A percentile compares a stretch with the other conserved stretches of the same genome.
These are phyloP conservation scores for Helicocarpus griseus DNA, from an alignment of 2,329 filamentous ascomycete species.

Conservation along the genomic window DNA sequence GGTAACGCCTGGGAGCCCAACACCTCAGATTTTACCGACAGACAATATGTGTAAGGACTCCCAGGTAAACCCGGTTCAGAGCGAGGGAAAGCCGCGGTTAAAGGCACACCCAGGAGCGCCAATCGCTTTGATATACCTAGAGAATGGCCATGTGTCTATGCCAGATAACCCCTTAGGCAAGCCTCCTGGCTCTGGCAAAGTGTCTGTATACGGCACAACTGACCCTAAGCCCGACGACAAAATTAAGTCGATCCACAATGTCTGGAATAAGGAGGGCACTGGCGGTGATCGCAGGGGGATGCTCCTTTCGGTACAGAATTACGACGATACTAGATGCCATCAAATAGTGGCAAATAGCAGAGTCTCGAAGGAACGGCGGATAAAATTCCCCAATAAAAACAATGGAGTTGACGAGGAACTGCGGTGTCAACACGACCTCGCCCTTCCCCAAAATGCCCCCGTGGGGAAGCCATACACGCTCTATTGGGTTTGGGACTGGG, in stretches of 20 bases:
- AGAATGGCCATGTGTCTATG: slow-evolving; percentile 66
- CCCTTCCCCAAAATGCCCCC: slow-evolving; percentile 58
- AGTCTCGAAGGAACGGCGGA: slow-evolving; percentile 52
- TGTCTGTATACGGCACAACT: slow-evolving; percentile 64
- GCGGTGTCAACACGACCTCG: slow-evolving; percentile 72
- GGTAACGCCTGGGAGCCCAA: not conserved
- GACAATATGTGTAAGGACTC: slow-evolving; percentile 54
- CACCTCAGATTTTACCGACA: slow-evolving; percentile 37
- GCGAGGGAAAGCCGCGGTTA: slow-evolving; percentile 53
- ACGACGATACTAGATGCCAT: slow-evolving; percentile 85
- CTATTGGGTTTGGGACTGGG: slow-evolving; percentile 98
- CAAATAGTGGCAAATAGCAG: slow-evolving; percentile 53
- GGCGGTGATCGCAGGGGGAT: slow-evolving; percentile 70
- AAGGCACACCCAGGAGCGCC: slow-evolving; percentile 50
- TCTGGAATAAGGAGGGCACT: slow-evolving; percentile 70
- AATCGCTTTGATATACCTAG: slow-evolving; percentile 58
- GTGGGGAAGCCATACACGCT: slow-evolving; percentile 61
- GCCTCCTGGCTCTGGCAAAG: slow-evolving; percentile 56
- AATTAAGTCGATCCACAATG: slow-evolving; percentile 55
- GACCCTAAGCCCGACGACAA: slow-evolving; percentile 51
- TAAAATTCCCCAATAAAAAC: slow-evolving; percentile 41
- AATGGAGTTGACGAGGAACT: slow-evolving; percentile 48
- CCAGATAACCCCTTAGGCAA: slow-evolving; percentile 49
- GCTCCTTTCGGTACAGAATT: slow-evolving; percentile 68
- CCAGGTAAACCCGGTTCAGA: slow-evolving; percentile 53